Base-by-base conservation (phyloP, 2,329 filamentous ascomycete genomes). In the Talaromyces sp. region DNA sequence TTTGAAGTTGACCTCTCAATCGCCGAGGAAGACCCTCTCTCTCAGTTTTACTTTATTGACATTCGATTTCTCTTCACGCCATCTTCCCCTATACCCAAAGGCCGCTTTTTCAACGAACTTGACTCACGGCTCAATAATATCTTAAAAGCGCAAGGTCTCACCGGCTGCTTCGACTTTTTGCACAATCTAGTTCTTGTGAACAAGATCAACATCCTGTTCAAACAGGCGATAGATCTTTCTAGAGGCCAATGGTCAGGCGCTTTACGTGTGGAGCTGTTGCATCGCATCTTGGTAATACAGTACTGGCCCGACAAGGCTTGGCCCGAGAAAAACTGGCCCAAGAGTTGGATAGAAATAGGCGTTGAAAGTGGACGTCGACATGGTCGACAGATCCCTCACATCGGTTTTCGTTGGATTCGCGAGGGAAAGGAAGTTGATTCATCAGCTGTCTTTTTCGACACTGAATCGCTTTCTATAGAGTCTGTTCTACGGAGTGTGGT, bases 1-100 rank as follows among this genome's bases (percentile, higher is more conserved):
- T 97, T 97, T 69, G 93, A 98, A 73, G 85, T 98, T 22, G 95
- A 98, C 72, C 83, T 99, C 57, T 93, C 92, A 0, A 90, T 98
- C 65, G 91, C 90, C 19, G 89, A 93, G 67, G 93, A 98, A 71
- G 89, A 95, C 66, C 85, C 88, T 19, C 81, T 87, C 33, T 89
- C 90, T 59, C 93, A 96, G 69, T 96, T 96, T 71, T 97, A 90
- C 82, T 96, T 98, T 71, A 90, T 98, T 64, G 93, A 98, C 73
- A 87, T 98, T 69, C 86, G 93, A 62, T 92, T 96, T 68, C 79
- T 87, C 15, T 99, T 96, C 72, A 82, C 80, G 9, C 93, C 93
- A 1, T 82, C 87, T 8, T 79, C 83, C 0, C 83, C 89, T 0
- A 76, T 96, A 8, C 81, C 88, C 0, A 75, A 79, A 57, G 85